phyloP scores from a whole-genome alignment of 495 filamentous ascomycete species.

The Annulohypoxylon nitens region DNA sequence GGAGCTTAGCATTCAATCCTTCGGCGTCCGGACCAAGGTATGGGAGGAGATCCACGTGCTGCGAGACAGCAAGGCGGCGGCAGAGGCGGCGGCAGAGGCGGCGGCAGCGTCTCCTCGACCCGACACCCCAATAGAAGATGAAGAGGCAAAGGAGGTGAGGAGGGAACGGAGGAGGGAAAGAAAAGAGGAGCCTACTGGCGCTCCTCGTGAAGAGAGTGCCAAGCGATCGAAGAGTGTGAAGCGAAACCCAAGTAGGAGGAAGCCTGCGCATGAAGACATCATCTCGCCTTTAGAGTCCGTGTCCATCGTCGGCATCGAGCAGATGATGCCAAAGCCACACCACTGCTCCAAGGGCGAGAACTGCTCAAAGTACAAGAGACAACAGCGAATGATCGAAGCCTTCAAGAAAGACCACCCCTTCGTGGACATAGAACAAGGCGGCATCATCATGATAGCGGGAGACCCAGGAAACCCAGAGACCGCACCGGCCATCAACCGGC shows the following conservation, averaged over 20 bases:
- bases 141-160: constrained; percentile 59
- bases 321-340: constrained; percentile 85
- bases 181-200: constrained; percentile 49
- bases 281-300: constrained; percentile 83
- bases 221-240: constrained; percentile 59
- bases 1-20: constrained; percentile 92
- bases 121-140: constrained; percentile 69
- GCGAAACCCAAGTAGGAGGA: constrained; percentile 55
- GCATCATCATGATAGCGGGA: constrained; percentile 74
- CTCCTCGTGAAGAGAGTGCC: constrained; percentile 55
- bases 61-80: constrained; percentile 65
- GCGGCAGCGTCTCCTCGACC: constrained; percentile 63
- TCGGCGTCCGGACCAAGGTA: constrained; percentile 86
- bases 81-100: constrained; percentile 47
- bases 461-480: constrained; percentile 78
- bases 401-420: constrained; percentile 79
- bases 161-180: constrained; percentile 54
- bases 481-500: constrained; percentile 63
- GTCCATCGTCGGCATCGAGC: constrained; percentile 93
- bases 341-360: constrained; percentile 90
- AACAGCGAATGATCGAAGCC: constrained; percentile 74
- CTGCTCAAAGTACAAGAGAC: constrained; percentile 82
- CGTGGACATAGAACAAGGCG: constrained; percentile 65
- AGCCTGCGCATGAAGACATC: constrained; percentile 68
- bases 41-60: constrained; percentile 87